phyloP scores from a whole-genome alignment of 192 early-diverging fungal genomes.

The Coemansia sp. region DNA sequence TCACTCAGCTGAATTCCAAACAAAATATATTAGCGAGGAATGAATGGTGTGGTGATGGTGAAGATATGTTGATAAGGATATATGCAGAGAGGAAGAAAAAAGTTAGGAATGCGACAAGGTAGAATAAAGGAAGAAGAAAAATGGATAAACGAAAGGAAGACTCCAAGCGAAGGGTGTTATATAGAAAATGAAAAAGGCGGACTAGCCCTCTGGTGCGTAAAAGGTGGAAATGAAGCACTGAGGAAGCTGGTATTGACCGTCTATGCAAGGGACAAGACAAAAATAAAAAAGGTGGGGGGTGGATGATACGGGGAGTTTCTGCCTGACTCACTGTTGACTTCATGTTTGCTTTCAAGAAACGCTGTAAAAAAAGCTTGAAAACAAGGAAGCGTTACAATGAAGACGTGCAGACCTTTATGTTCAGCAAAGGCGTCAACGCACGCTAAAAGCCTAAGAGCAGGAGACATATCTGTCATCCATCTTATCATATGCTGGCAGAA shows the following conservation, averaged over 20 bases:
- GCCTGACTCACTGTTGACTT: not conserved
- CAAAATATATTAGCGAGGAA: not conserved
- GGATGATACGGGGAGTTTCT: not conserved
- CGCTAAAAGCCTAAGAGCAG: constrained; percentile 5
- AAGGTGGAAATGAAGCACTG: not conserved
- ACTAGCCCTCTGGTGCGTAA: not conserved
- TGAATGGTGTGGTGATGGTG: not conserved
- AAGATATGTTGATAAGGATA: not conserved
- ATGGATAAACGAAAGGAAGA: not conserved
- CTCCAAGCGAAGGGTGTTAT: not conserved
- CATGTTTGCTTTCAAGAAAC: not conserved
- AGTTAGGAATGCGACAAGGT: not conserved
- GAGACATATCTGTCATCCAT: no score
- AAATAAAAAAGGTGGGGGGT: not conserved
- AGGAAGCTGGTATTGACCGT: not conserved
- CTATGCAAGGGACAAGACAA: constrained; percentile 8
- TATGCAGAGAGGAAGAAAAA: constrained; percentile 1
- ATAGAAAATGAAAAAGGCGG: not conserved
- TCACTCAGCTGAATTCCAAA: not conserved
- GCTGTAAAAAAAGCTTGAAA: not conserved
- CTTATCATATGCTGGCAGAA: not conserved
- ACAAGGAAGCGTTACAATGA: constrained; percentile 2
- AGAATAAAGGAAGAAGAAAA: not conserved
- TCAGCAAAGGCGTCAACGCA: constrained; percentile 6
- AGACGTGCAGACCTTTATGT: not conserved